Percentiles rank a stretch among this genome's conserved stretches.
phyloP scores from a whole-genome alignment of 208 protist species.

The Herpetomonas tarakana region DNA sequence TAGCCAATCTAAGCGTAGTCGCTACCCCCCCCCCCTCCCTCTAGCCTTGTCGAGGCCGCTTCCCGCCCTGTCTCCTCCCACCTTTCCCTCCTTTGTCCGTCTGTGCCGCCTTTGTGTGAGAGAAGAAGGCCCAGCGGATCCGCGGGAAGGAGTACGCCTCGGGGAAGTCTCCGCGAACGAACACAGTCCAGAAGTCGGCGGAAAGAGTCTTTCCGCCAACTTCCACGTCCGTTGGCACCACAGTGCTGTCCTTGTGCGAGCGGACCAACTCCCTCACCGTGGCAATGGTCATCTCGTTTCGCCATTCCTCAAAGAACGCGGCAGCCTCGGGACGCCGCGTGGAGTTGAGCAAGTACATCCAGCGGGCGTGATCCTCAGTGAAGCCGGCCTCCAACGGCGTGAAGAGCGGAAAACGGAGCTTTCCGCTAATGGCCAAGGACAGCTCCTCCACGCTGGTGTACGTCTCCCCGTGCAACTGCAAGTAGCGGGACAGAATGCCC shows the following conservation, averaged over 20 bases:
- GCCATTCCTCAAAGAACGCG: conserved; percentile 35
- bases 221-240: conserved; percentile 31
- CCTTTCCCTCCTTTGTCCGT: background rate
- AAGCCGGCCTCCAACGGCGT: conserved; percentile 56
- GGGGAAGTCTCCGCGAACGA: conserved; percentile 47
- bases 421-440: conserved; percentile 51
- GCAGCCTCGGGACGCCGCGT: conserved; percentile 23
- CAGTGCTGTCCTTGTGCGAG: conserved; percentile 26
- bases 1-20: too few relatives aligned
- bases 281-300: conserved; percentile 37
- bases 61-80: background rate
- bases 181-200: conserved; percentile 59
- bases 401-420: conserved; percentile 62
- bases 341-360: conserved; percentile 66
- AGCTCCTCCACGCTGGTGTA: conserved; percentile 19
- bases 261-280: conserved; percentile 37
- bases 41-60: too few relatives aligned
- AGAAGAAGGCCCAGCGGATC: conserved; percentile 33
- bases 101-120: background rate
- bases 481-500: conserved; percentile 64
- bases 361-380: conserved; percentile 65
- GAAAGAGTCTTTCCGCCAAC: conserved; percentile 38
- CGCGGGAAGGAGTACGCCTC: conserved; percentile 62
- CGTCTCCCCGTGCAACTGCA: conserved; percentile 26
- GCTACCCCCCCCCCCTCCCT: too few relatives aligned